These are phyloP conservation scores for Moricandia arvensis DNA, from an alignment of 345 rosid species.

Conservation along the genomic window DNA sequence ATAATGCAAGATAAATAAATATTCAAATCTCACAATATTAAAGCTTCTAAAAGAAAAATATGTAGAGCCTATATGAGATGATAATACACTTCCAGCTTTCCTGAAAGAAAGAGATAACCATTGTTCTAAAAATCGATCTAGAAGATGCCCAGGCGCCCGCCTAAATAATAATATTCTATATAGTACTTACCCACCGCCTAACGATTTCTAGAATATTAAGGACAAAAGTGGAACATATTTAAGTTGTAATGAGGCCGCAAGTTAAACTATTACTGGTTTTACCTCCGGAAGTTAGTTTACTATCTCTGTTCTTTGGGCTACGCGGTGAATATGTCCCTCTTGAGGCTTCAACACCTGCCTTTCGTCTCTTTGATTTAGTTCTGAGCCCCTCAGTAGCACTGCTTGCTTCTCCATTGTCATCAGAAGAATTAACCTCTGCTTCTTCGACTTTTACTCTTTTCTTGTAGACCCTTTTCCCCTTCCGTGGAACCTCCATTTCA, in stretches of 20 bases:
- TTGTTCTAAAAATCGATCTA: not conserved
- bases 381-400: slow-evolving; percentile 79
- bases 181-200: not conserved
- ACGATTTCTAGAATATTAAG: not conserved
- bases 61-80: not conserved
- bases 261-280: slow-evolving; percentile 19
- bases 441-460: slow-evolving; percentile 60
- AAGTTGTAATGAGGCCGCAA: not conserved
- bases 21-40: not conserved
- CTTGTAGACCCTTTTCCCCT: slow-evolving; percentile 56
- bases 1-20: not conserved
- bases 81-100: not conserved
- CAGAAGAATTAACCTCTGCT: slow-evolving; percentile 48
- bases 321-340: slow-evolving; percentile 43
- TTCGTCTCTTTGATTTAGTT: slow-evolving; percentile 42
- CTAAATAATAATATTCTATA: too few species aligned
- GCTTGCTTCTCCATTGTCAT: slow-evolving; percentile 76
- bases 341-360: slow-evolving; percentile 45
- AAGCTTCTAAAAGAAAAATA: not conserved
- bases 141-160: too few species aligned
- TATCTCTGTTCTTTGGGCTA: slow-evolving; percentile 56
- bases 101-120: not conserved
- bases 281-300: slow-evolving; percentile 69
- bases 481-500: slow-evolving; percentile 56
- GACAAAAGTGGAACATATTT: not conserved